Evolutionary conservation across 2,329 filamentous ascomycete genomes (phyloP).

Genomic region (Pseudonectria foliicola): DNA sequence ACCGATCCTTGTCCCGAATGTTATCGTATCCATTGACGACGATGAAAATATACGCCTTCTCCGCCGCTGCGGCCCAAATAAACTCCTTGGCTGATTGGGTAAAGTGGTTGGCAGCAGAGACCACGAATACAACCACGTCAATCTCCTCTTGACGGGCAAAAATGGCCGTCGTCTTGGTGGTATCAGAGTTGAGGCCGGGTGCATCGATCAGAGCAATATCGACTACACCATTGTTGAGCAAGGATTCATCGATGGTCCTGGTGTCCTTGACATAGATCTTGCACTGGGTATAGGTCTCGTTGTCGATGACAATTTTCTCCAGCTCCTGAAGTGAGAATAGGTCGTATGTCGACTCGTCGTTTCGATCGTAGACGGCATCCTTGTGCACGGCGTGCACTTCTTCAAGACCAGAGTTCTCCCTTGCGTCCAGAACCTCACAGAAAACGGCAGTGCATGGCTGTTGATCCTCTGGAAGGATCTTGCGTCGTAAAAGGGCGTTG

Average conservation of each 20-base stretch:
- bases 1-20: constrained; percentile 85
- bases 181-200: constrained; percentile 90
- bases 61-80: constrained; percentile 87
- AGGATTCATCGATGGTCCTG: constrained; percentile 80
- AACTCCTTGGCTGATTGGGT: constrained; percentile 97
- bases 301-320: constrained; percentile 85
- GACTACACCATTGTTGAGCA: constrained; percentile 95
- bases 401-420: constrained; percentile 84
- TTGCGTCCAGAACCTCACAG: constrained; percentile 89
- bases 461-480: constrained; percentile 91
- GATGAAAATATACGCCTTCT: constrained; percentile 98
- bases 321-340: constrained; percentile 72
- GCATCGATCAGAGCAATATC: constrained; percentile 97
- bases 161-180: constrained; percentile 91
- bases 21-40: constrained; percentile 97
- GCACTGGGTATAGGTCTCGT: constrained; percentile 83
- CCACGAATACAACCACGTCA: constrained; percentile 96
- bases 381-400: constrained; percentile 94
- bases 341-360: constrained; percentile 91
- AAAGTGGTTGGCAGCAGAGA: constrained; percentile 96
- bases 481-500: constrained; percentile 88
- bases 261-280: constrained; percentile 95
- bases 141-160: constrained; percentile 98
- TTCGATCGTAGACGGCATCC: constrained; percentile 69
- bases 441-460: constrained; percentile 98